phyloP scores from a whole-genome alignment of 2,329 filamentous ascomycete genomes.

The Diaporthe humulicola region DNA sequence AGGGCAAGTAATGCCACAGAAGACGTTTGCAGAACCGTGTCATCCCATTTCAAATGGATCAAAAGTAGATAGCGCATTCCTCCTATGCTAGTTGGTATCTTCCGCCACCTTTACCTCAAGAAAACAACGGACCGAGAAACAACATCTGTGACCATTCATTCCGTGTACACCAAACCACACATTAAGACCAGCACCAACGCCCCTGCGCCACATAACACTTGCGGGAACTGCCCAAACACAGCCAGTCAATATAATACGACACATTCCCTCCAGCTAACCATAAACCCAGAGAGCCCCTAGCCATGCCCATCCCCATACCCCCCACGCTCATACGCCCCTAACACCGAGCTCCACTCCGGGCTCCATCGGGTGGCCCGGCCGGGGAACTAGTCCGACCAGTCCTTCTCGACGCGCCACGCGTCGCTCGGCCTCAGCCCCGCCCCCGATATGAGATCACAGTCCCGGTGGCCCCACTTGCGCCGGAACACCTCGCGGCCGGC shows the following conservation, averaged over 20 bases:
- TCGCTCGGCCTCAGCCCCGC: slow-evolving; percentile 49
- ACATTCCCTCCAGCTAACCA: too few relatives aligned
- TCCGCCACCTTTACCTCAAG: not conserved
- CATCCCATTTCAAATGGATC: not conserved
- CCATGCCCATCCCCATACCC: not conserved
- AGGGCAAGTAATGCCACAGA: too few relatives aligned
- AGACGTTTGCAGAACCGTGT: not conserved
- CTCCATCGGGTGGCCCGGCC: not conserved
- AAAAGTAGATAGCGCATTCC: not conserved
- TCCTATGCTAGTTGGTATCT: not conserved
- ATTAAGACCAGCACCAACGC: not conserved
- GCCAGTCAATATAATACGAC: not conserved
- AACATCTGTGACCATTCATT: not conserved
- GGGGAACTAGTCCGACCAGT: slow-evolving; percentile 46
- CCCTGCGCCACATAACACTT: not conserved
- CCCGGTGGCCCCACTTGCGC: slow-evolving; percentile 57
- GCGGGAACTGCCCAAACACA: too few relatives aligned
- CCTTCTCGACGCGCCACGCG: slow-evolving; percentile 53
- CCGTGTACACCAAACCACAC: not conserved
- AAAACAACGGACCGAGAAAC: not conserved
- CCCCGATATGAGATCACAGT: slow-evolving; percentile 48
- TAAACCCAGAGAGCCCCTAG: not conserved
- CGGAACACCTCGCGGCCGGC: slow-evolving; percentile 56
- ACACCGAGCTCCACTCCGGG: not conserved
- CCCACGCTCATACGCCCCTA: not conserved